These are phyloP conservation scores for Saccharum hybrid DNA, from an alignment of 202 grass and related monocot species.

Conservation along the genomic window DNA sequence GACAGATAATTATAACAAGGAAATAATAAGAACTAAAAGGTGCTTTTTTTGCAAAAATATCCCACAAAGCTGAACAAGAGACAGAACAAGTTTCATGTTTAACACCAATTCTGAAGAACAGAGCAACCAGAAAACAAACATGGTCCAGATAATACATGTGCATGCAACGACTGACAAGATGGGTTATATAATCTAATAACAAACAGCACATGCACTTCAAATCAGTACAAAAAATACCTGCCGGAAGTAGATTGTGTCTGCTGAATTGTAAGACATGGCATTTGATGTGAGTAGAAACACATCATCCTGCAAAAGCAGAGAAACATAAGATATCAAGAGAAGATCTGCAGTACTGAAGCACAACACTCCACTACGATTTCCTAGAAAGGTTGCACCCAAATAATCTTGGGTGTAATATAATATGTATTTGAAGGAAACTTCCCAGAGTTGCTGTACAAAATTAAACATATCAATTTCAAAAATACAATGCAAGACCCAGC, in stretches of 20 bases:
- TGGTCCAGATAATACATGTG: slow-evolving; percentile 6
- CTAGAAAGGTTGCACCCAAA: slow-evolving; percentile 28
- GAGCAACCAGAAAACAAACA: slow-evolving; percentile 1
- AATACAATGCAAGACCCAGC: slow-evolving; percentile 23
- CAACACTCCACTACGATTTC: slow-evolving; percentile 1
- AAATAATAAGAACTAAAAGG: neutral
- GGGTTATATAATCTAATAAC: neutral
- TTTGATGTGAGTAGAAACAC: slow-evolving; percentile 77
- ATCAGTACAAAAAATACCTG: slow-evolving; percentile 57
- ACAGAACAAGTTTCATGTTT: neutral
- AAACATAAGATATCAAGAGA: neutral
- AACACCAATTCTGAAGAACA: slow-evolving; percentile 23
- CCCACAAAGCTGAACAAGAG: neutral
- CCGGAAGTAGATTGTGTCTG: slow-evolving; percentile 67
- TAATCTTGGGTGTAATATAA: neutral
- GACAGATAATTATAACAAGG: neutral
- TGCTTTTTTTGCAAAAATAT: slow-evolving; percentile 1
- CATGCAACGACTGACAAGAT: neutral
- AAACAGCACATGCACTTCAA: slow-evolving; percentile 15
- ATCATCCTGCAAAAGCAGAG: slow-evolving; percentile 57
- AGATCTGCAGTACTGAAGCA: neutral
- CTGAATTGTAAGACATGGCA: slow-evolving; percentile 83
- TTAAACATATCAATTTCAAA: slow-evolving; percentile 37
- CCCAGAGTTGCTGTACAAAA: neutral
- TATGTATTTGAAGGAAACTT: slow-evolving; percentile 18